Conservation (phyloP, 345 rosid genomes). For the Camelina laxa region DNA sequence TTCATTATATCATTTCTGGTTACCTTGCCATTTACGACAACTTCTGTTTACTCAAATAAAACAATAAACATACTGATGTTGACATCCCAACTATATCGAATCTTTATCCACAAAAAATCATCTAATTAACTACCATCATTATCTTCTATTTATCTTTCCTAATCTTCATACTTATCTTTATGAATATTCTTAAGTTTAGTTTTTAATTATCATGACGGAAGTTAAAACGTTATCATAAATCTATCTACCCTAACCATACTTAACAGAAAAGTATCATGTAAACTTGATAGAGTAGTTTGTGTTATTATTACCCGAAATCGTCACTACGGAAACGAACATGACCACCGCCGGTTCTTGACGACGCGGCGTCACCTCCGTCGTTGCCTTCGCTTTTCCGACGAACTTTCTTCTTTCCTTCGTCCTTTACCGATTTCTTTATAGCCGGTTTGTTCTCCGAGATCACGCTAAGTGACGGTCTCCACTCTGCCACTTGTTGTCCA, state of each 20-base stretch:
- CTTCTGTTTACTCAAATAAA: conserved; percentile 26
- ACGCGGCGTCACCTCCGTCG: conserved; percentile 6
- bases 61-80: conserved; percentile 21
- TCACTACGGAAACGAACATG: conserved; percentile 46
- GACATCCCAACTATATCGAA: conserved; percentile 36
- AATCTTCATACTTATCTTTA: neutral
- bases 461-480: conserved; percentile 66
- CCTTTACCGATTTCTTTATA: conserved; percentile 36
- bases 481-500: conserved; percentile 45
- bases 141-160: neutral
- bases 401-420: conserved; percentile 31
- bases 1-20: neutral
- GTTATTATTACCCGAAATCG: conserved; percentile 46
- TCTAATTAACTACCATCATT: neutral
- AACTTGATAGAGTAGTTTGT: neutral
- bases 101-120: conserved; percentile 34
- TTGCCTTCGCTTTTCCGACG: conserved; percentile 42
- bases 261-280: neutral
- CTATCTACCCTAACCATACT: neutral
- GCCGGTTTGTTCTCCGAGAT: conserved; percentile 63
- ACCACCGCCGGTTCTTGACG: conserved; percentile 38
- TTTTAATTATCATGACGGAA: too few relatives aligned
- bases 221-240: too few relatives aligned
- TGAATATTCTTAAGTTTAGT: neutral
- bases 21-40: conserved; percentile 5